Evolutionary conservation across 2,329 filamentous ascomycete genomes (phyloP), one percentile per base, ranked within the genome.

Genomic region (Fusarium verticillioides): DNA sequence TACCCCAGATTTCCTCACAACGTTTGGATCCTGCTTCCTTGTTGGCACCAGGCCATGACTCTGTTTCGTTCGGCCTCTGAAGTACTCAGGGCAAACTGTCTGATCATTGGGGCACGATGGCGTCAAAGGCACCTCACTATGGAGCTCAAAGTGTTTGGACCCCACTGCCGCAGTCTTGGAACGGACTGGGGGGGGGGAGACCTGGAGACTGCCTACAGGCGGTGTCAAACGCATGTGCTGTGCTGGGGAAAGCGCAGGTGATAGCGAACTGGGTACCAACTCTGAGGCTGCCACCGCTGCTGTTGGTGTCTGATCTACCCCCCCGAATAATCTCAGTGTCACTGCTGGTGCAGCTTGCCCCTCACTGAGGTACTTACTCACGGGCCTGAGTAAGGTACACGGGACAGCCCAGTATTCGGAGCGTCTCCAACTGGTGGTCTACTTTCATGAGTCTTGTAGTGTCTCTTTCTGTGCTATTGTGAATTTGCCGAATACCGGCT

Each of bases 61-160:
- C 61, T 58, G 43, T 59, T 50, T 52, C 19, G 62, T 40, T 40
- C 23, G 28, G 53, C 46, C 26, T 62, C 42, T 63, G 50, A 39
- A 58, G 32, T 57, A 28, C 40, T 70, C 50, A 30, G 23, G 49
- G 61, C 32, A 60, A 39, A 63, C 46, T 46, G 47, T 32, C 47
- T 16, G 39, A 69, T 36, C 43, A 66, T 53, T 47, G 46, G 65
- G 52, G 69, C 37, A 60, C 39, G 46, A 73, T 72, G 69, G 69
- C 69, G 70, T 70, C 69, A 61, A 70, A 39, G 23, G 53, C 66
- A 60, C 56, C 30, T 64, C 60, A 40, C 40, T 69, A 69, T 58
- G 66, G 66, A 52, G 66, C 46, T 64, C 23, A 40, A 42, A 46
- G 53, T 19, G 19, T 69, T 58, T 64, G 50, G 60, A 59, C 70